Evolutionary conservation across 352 stramenopile genomes (phyloP).

Genomic region (Pythium vanterpoolii): DNA sequence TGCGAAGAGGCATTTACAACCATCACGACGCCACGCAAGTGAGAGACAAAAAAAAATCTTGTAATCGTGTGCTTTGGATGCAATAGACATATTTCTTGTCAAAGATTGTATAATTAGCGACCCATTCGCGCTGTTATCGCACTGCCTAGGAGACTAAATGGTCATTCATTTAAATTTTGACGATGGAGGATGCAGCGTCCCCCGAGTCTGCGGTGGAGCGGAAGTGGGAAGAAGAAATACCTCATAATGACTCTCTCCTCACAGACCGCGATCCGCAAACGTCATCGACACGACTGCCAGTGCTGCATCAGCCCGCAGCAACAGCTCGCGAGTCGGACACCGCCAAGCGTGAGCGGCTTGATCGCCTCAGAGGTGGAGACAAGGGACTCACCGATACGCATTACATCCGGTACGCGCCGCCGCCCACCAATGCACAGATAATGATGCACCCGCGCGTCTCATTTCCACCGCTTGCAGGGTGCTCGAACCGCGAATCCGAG

Average conservation of each 20-base stretch:
- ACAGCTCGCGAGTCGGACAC: constrained; percentile 20
- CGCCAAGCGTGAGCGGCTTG: constrained; percentile 1
- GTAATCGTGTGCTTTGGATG: no score
- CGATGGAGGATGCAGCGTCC: background rate
- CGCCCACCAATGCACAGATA: background rate
- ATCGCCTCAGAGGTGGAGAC: background rate
- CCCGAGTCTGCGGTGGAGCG: background rate
- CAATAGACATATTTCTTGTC: no score
- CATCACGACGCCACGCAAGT: constrained; percentile 60
- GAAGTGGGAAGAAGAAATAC: background rate
- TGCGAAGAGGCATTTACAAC: constrained; percentile 55
- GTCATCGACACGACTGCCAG: background rate
- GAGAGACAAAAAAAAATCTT: no score
- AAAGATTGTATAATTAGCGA: background rate
- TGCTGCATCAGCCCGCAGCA: constrained; percentile 6
- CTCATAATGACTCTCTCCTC: background rate
- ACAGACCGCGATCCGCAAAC: background rate
- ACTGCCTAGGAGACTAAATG: no score
- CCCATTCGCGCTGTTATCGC: no score
- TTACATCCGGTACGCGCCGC: constrained; percentile 11
- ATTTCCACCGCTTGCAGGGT: constrained; percentile 83
- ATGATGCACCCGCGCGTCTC: constrained; percentile 21
- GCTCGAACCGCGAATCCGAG: constrained; percentile 76
- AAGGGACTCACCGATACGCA: background rate
- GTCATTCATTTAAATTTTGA: no score